Percentiles rank a stretch among this genome's conserved stretches.
Evolutionary conservation across 2,329 filamentous ascomycete species (phyloP).

Genomic region (Colletotrichum cuscutae): DNA sequence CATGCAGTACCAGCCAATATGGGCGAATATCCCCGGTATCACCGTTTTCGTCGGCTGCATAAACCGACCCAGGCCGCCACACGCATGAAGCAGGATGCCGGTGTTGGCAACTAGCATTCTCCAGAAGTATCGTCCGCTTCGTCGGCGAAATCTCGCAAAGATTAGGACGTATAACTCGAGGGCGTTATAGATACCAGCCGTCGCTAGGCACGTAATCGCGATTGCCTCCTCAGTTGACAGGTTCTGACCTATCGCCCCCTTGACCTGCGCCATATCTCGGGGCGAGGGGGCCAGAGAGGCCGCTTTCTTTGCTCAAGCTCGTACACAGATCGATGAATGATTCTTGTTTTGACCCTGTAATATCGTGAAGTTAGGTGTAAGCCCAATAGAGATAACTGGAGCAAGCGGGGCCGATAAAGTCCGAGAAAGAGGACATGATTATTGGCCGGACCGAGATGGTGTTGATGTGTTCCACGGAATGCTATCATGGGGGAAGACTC

Average conservation of each 20-base stretch:
- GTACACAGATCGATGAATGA: background rate
- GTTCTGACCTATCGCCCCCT: slow-evolving; percentile 16
- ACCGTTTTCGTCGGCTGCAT: slow-evolving; percentile 51
- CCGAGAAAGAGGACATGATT: background rate
- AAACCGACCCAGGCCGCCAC: slow-evolving; percentile 50
- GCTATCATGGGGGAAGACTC: background rate
- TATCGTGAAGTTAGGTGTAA: background rate
- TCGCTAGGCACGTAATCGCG: slow-evolving; percentile 19
- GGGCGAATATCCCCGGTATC: slow-evolving; percentile 49
- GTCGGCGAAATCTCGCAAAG: slow-evolving; percentile 38
- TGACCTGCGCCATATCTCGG: slow-evolving; percentile 24
- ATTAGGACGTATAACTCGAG: slow-evolving; percentile 41
- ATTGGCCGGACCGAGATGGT: background rate
- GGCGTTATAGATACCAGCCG: slow-evolving; percentile 37
- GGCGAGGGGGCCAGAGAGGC: background rate
- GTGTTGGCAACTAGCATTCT: slow-evolving; percentile 40
- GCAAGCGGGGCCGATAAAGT: background rate
- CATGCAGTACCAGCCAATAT: slow-evolving; percentile 62
- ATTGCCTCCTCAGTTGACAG: slow-evolving; percentile 8
- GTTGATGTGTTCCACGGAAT: background rate
- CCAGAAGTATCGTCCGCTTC: slow-evolving; percentile 43
- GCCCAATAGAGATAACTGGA: background rate
- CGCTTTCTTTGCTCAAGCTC: background rate
- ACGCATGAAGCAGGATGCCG: slow-evolving; percentile 63
- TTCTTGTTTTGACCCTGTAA: background rate